Conservation (phyloP, 441 rosid genomes). For the Gossypium aridum region DNA sequence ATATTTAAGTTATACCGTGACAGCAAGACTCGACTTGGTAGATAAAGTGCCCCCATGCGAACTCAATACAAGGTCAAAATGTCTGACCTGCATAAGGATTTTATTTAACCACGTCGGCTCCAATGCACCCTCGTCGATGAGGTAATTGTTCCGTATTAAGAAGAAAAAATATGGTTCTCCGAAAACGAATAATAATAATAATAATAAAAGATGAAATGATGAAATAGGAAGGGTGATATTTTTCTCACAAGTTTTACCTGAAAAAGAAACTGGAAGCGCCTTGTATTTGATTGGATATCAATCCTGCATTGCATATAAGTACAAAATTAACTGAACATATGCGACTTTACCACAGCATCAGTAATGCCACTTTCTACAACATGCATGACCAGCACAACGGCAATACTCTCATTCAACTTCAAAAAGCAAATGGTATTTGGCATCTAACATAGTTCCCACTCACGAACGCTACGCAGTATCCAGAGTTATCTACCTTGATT, state of each 20-base stretch:
- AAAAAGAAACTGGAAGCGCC: conserved; percentile 72
- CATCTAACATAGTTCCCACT: neutral
- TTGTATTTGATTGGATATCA: conserved; percentile 82
- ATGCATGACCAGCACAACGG: neutral
- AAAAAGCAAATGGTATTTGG: neutral
- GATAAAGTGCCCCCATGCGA: neutral
- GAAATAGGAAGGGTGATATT: neutral
- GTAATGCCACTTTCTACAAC: neutral
- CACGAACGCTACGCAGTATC: neutral
- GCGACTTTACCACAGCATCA: neutral
- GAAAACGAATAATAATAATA: neutral
- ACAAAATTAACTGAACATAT: neutral
- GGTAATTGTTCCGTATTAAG: conserved; percentile 47
- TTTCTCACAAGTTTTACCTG: conserved; percentile 29
- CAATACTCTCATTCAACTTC: neutral
- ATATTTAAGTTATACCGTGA: neutral
- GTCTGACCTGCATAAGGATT: conserved; percentile 74
- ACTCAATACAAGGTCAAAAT: neutral
- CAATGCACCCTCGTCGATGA: conserved; percentile 81
- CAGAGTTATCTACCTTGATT: neutral
- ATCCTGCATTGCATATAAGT: conserved; percentile 60
- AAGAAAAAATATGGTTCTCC: neutral
- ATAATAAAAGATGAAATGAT: neutral
- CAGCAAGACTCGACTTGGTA: neutral
- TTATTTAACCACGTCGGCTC: conserved; percentile 51